Evolutionary conservation across 805 yeast genomes (phyloP), one percentile per base, ranked within the genome.

Genomic region (Candida quercuum): DNA sequence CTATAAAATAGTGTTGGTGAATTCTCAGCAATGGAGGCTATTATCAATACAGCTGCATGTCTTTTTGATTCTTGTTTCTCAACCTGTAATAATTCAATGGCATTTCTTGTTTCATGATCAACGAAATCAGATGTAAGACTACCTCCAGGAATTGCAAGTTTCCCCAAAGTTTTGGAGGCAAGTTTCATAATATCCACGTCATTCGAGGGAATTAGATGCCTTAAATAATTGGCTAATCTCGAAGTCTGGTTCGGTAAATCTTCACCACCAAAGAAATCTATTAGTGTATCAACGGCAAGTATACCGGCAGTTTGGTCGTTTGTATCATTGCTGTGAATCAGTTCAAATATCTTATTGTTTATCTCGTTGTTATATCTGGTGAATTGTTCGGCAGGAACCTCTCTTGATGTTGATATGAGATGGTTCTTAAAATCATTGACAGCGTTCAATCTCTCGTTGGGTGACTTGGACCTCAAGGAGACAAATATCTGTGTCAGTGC

Each of bases 61-160:
- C 93, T 77, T 51, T 94, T 75, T 32, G 75, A 74, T 49, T 87
- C 96, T 51, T 83, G 87, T 46, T 86, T 81, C 45, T 88, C 95
- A n/a, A 82, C 72, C 24, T 86, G 85, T 18, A 91, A 71, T 91
- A 96, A 83, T 59, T 93, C 99, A 35, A 91, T 70, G 28, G 96
- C 86, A 34, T 85, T 72, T 53, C 83, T 86, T 8, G 93, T 93
- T 58, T 91, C 96, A 50, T 78, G 84, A 44, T 91, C 97, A 20
- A 93, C 96, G 57, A 91, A 83, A 35, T 88, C 96, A 1, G 94
- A 88, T 0, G 96, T 86, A 37, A 88, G 62, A 2, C 94, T 78
- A 1, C 95, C 93, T 20, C 95, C 95, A 0, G 95, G 91, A 6
- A 80, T 76, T 0, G 97, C 95, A 47, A 91, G 67, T 52, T 82